Conservation (phyloP, 2,329 filamentous ascomycete genomes). For the Talaromyces sp. region DNA sequence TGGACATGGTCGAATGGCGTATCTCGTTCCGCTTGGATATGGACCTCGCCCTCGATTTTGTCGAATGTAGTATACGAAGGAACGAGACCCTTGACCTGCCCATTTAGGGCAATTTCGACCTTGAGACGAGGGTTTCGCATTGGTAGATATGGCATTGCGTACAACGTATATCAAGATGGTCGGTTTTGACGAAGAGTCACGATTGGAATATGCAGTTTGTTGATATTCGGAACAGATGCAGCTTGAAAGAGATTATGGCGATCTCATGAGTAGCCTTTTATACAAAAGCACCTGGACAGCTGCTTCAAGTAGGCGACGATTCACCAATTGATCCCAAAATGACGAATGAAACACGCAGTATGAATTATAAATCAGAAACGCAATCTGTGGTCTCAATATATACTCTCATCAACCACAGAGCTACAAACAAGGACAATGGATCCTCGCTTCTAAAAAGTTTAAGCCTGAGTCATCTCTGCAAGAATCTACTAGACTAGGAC, state of each 20-base stretch:
- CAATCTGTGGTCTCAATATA: neutral
- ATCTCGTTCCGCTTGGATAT: slow-evolving; percentile 50
- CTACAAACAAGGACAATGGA: neutral
- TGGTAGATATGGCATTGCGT: slow-evolving; percentile 27
- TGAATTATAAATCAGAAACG: neutral
- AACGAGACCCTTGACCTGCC: slow-evolving; percentile 36
- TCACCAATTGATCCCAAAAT: neutral
- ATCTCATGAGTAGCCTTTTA: neutral
- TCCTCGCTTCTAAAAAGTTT: neutral
- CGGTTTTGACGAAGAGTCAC: neutral
- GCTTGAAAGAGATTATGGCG: neutral
- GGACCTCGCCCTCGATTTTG: slow-evolving; percentile 53
- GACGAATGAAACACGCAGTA: neutral
- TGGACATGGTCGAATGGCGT: slow-evolving; percentile 57
- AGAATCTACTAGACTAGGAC: neutral
- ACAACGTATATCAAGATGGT: neutral
- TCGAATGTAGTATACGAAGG: slow-evolving; percentile 57
- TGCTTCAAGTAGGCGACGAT: neutral
- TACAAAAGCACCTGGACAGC: neutral
- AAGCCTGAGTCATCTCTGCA: slow-evolving; percentile 11
- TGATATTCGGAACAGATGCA: neutral
- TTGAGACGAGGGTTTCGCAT: slow-evolving; percentile 28
- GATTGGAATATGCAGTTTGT: neutral
- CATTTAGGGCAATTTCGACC: slow-evolving; percentile 30
- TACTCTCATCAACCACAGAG: neutral